Evolutionary conservation across 208 protist species (phyloP).

Genomic region (Kentomonas sorsogonicus): DNA sequence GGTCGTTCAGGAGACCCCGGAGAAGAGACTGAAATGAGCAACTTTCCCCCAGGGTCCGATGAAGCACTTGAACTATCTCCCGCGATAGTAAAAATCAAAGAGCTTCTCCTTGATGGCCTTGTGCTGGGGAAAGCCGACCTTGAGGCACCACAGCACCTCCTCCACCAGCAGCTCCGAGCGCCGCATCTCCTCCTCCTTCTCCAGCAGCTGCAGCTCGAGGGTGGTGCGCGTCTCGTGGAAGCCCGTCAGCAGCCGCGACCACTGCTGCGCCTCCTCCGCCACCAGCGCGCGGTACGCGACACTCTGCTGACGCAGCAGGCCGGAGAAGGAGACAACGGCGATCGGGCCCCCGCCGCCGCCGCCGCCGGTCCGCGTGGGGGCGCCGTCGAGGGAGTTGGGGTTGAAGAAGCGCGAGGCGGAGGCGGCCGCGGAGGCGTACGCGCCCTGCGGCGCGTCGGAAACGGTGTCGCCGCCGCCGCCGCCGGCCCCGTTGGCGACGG

Average conservation of each 20-base stretch:
- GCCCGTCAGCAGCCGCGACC: slow-evolving; percentile 9
- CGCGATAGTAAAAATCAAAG: slow-evolving; percentile 3
- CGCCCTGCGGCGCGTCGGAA: too few relatives aligned
- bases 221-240: slow-evolving; percentile 9
- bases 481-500: too few relatives aligned
- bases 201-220: slow-evolving; percentile 15
- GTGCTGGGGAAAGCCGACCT: slow-evolving; percentile 15
- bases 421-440: too few relatives aligned
- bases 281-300: slow-evolving; percentile 14
- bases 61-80: too few relatives aligned
- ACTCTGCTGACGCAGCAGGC: slow-evolving; percentile 16
- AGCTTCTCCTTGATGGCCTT: slow-evolving; percentile 16
- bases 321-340: too few relatives aligned
- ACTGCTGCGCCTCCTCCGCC: slow-evolving; percentile 17
- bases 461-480: too few relatives aligned
- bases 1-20: too few relatives aligned
- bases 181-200: slow-evolving; percentile 22
- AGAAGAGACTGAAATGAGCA: too few relatives aligned
- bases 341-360: too few relatives aligned
- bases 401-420: too few relatives aligned
- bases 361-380: not conserved
- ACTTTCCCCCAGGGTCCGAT: too few relatives aligned
- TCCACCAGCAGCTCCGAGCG: slow-evolving; percentile 31
- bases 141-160: slow-evolving; percentile 31
- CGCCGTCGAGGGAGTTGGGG: not conserved